Percentiles rank a stretch among this genome's conserved stretches.
Evolutionary conservation across 192 early-diverging fungal genomes (phyloP).

Genomic region (Podila clonocystis): DNA sequence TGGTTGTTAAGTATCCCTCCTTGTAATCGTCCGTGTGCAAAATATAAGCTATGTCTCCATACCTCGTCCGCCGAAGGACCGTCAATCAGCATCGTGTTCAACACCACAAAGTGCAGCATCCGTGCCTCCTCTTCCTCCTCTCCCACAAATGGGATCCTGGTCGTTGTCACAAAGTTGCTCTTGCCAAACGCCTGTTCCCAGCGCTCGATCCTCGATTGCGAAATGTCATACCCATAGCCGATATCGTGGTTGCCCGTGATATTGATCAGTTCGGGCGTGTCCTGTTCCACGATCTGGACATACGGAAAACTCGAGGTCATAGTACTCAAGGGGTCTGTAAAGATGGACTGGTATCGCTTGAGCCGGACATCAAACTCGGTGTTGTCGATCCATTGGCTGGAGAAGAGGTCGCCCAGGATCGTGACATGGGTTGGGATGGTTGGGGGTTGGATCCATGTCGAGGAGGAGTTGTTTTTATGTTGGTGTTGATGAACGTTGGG

Average conservation of each 20-base stretch:
- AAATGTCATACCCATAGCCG: slow-evolving; percentile 70
- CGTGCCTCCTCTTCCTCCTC: not conserved
- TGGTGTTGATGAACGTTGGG: not conserved
- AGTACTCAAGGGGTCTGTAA: slow-evolving; percentile 41
- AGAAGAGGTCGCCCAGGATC: slow-evolving; percentile 75
- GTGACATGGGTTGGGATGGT: slow-evolving; percentile 62
- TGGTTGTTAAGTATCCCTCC: no score
- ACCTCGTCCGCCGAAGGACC: slow-evolving; percentile 56
- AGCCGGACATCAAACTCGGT: slow-evolving; percentile 65
- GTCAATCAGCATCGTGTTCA: slow-evolving; percentile 56
- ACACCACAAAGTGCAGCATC: slow-evolving; percentile 30
- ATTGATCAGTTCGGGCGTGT: slow-evolving; percentile 51
- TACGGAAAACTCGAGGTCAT: slow-evolving; percentile 3
- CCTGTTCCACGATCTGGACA: not conserved
- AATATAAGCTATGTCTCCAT: not conserved
- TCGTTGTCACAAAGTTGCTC: slow-evolving; percentile 50
- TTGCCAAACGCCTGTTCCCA: slow-evolving; percentile 66
- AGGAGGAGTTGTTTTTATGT: not conserved
- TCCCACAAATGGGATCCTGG: slow-evolving; percentile 10
- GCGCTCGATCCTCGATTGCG: slow-evolving; percentile 56
- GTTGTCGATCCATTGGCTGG: slow-evolving; percentile 69
- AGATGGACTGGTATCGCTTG: slow-evolving; percentile 66
- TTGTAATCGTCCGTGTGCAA: not conserved
- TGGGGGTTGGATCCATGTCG: not conserved
- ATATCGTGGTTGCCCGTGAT: slow-evolving; percentile 77